Conservation (phyloP, 2,329 filamentous ascomycete species). For the Plenodomus tracheiphilus region DNA sequence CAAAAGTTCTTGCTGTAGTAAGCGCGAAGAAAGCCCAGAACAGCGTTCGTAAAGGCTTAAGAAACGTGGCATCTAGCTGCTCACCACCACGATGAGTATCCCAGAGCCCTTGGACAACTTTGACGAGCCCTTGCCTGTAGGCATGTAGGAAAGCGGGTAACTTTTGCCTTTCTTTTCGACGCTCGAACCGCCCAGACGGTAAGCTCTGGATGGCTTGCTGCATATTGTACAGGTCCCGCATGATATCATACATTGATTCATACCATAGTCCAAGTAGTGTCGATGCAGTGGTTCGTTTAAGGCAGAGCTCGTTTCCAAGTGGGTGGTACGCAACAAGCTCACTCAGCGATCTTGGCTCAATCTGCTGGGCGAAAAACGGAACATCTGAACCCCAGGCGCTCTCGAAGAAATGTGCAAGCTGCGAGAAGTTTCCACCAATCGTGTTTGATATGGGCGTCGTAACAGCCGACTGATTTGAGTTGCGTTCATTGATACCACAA, state of each 20-base stretch:
- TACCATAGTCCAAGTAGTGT: slow-evolving; percentile 15
- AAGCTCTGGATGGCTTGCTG: slow-evolving; percentile 28
- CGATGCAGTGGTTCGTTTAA: slow-evolving; percentile 27
- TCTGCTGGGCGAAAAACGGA: slow-evolving; percentile 3
- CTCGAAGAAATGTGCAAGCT: slow-evolving; percentile 40
- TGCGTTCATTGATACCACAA: slow-evolving; percentile 3
- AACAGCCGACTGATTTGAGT: slow-evolving; percentile 1
- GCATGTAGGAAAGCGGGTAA: slow-evolving; percentile 35
- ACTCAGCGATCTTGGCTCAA: slow-evolving; percentile 18
- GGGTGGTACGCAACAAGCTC: slow-evolving; percentile 47
- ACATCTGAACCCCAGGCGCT: slow-evolving; percentile 21
- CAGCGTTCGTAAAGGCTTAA: slow-evolving; percentile 41
- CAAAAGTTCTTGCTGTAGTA: slow-evolving; percentile 48
- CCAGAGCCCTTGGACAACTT: slow-evolving; percentile 20
- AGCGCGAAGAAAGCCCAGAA: slow-evolving; percentile 56
- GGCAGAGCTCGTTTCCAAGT: slow-evolving; percentile 50
- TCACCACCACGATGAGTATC: slow-evolving; percentile 8
- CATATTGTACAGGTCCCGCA: slow-evolving; percentile 38
- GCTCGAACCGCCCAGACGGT: slow-evolving; percentile 38
- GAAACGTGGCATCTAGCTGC: slow-evolving; percentile 13
- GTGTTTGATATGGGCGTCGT: not conserved
- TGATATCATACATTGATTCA: slow-evolving; percentile 33
- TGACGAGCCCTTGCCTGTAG: slow-evolving; percentile 25
- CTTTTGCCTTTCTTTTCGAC: slow-evolving; percentile 41
- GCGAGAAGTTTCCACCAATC: slow-evolving; percentile 8